A percentile compares a stretch with the other conserved stretches of the same genome.
Conservation (phyloP, 139 green algal species). For the Bryopsis sp. region DNA sequence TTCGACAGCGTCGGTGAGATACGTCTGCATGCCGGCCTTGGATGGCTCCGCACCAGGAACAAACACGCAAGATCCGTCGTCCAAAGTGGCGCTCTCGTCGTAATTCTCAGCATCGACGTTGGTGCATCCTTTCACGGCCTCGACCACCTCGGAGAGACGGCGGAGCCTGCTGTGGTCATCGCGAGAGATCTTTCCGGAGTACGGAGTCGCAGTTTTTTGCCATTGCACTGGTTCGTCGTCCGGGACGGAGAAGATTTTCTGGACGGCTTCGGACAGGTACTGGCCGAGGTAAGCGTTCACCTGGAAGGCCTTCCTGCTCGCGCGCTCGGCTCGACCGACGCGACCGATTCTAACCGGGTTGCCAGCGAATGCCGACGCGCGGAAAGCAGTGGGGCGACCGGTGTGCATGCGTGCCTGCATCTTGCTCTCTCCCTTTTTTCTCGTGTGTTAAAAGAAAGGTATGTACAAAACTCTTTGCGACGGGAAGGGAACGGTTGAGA, state of each 20-base stretch:
- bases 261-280: conserved; percentile 18
- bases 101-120: conserved; percentile 9
- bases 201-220: conserved; percentile 4
- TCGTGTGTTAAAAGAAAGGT: too few species aligned
- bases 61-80: conserved; percentile 18
- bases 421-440: too few species aligned
- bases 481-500: too few species aligned
- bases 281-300: not conserved
- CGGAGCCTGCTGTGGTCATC: conserved; percentile 5
- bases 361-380: too few species aligned
- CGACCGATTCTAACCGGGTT: too few species aligned
- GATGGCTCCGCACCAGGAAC: not conserved
- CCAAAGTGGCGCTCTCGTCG: not conserved
- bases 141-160: conserved; percentile 14
- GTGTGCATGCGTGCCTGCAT: too few species aligned
- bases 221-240: conserved; percentile 11
- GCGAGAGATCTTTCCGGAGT: not conserved
- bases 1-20: conserved; percentile 2
- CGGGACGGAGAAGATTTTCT: conserved; percentile 14
- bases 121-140: conserved; percentile 11
- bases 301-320: too few species aligned
- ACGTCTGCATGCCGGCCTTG: conserved; percentile 11
- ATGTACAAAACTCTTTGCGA: too few species aligned
- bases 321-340: too few species aligned
- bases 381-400: too few species aligned